Conservation (phyloP, 192 early-diverging fungal species). For the Globomyces pollinis-pini region DNA sequence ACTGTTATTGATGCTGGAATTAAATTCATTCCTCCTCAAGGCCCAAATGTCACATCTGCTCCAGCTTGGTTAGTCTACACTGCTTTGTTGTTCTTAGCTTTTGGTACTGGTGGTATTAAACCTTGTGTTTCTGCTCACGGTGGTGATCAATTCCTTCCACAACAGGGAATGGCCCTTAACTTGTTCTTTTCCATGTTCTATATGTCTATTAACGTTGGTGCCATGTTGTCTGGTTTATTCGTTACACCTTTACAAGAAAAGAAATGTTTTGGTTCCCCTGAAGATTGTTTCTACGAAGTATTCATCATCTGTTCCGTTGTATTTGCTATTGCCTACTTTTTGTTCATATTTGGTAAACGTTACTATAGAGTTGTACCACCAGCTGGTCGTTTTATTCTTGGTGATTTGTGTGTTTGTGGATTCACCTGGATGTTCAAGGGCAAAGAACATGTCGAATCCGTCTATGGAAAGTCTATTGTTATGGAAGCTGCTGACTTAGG, state of each 20-base stretch:
- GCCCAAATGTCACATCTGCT: neutral
- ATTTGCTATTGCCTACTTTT: constrained; percentile 29
- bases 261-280: constrained; percentile 23
- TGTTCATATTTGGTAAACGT: constrained; percentile 43
- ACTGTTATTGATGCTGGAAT: neutral
- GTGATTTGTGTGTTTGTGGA: constrained; percentile 29
- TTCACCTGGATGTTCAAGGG: constrained; percentile 5
- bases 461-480: constrained; percentile 12
- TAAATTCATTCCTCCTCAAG: neutral
- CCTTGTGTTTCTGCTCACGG: constrained; percentile 49
- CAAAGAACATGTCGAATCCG: neutral
- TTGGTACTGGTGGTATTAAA: constrained; percentile 58
- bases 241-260: constrained; percentile 16
- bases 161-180: constrained; percentile 38
- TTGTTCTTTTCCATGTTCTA: constrained; percentile 46
- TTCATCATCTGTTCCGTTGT: constrained; percentile 34
- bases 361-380: constrained; percentile 60
- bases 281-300: constrained; percentile 39
- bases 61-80: constrained; percentile 6
- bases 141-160: constrained; percentile 47
- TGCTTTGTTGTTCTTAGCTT: constrained; percentile 40
- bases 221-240: constrained; percentile 39
- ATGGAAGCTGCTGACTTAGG: constrained; percentile 26
- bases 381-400: constrained; percentile 45
- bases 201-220: constrained; percentile 52